Percentiles rank a stretch among this genome's conserved stretches.
Evolutionary conservation across 2,329 filamentous ascomycete genomes (phyloP).

Genomic region (Pyrenophora tritici-repentis): DNA sequence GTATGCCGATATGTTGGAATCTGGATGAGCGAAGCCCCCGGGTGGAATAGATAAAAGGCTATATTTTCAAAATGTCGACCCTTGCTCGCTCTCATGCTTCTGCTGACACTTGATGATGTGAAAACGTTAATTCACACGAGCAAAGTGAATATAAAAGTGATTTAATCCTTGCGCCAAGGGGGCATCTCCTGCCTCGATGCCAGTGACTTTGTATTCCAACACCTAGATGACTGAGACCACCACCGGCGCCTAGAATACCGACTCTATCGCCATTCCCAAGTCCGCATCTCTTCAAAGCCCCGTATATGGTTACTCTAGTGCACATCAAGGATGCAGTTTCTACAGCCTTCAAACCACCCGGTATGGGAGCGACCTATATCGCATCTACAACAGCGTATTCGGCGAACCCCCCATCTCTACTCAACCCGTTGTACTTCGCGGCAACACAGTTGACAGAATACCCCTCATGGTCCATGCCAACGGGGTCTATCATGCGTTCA

Average conservation of each 20-base stretch:
- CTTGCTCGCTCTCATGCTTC: neutral
- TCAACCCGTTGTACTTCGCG: slow-evolving; percentile 40
- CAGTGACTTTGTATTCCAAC: slow-evolving; percentile 46
- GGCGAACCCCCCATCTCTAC: slow-evolving; percentile 48
- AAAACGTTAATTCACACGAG: too few relatives aligned
- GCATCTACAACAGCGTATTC: slow-evolving; percentile 53
- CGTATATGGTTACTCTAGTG: slow-evolving; percentile 51
- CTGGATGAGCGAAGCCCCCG: slow-evolving; percentile 34
- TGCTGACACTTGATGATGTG: neutral
- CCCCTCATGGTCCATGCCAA: slow-evolving; percentile 44
- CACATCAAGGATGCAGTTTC: slow-evolving; percentile 53
- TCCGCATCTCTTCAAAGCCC: slow-evolving; percentile 47
- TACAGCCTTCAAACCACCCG: slow-evolving; percentile 40
- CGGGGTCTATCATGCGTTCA: slow-evolving; percentile 27
- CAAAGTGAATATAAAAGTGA: too few relatives aligned
- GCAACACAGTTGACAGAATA: slow-evolving; percentile 50
- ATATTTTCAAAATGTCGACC: neutral
- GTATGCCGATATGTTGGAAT: slow-evolving; percentile 49
- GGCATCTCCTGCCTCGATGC: slow-evolving; percentile 48
- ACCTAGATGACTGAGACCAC: slow-evolving; percentile 41
- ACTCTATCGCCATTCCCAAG: slow-evolving; percentile 42
- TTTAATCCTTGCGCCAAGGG: slow-evolving; percentile 33
- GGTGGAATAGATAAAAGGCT: neutral
- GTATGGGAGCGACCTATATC: slow-evolving; percentile 46
- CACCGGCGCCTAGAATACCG: slow-evolving; percentile 50